Base-by-base conservation (phyloP, 257 asterid species). In the Buddleja alternifolia region DNA sequence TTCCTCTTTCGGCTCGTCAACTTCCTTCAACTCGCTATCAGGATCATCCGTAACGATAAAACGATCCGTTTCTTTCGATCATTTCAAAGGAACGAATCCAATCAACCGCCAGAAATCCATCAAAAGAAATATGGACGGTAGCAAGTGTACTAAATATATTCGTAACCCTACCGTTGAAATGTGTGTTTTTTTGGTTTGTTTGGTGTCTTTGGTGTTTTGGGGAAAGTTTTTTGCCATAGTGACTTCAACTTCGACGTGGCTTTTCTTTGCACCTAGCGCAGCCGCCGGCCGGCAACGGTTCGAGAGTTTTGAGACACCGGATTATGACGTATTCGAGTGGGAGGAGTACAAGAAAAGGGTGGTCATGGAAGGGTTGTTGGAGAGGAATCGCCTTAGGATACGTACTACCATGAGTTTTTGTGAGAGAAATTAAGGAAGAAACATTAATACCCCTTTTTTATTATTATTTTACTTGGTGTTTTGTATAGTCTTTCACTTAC, bases 191-290 rank as follows among this genome's bases (percentile, higher is more conserved):
- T 11, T 86, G 60, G 71, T 78, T 46, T 84, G 86, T 54, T 72
- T 90, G 73, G 51, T 78, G 51, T 79, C 81, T 17, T 62, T 88
- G 69, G 63, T 78, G 12, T 58, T 78, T 5, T 81, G 85, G 78
- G 93, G 95, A 0, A 88, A 86, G 72, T 80, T 65, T 60, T 72
- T 83, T n/a, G 94, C 95, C 1, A 73, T 88, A 23, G 25, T 84
- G 66, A 53, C 78, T 6, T 88, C 90, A 69, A 86, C 90, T 15
- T 75, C 90, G 0, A 65, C 77, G 5, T 78, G 81, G 81, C 68
- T 90, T 10, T 75, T 84, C 55, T 71, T 86, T 14, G 39, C 76
- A 8, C 85, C 85, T n/a, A n/a, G n/a, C n/a, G n/a, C 45, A 54
- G 63, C 14, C 29, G 47, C 10, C 45, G n/a, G 58, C 17, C 16